A percentile compares a stretch with the other conserved stretches of the same genome.
phyloP scores from a whole-genome alignment of 1,284 basidiomycete species.

The Inonotus hispidus region DNA sequence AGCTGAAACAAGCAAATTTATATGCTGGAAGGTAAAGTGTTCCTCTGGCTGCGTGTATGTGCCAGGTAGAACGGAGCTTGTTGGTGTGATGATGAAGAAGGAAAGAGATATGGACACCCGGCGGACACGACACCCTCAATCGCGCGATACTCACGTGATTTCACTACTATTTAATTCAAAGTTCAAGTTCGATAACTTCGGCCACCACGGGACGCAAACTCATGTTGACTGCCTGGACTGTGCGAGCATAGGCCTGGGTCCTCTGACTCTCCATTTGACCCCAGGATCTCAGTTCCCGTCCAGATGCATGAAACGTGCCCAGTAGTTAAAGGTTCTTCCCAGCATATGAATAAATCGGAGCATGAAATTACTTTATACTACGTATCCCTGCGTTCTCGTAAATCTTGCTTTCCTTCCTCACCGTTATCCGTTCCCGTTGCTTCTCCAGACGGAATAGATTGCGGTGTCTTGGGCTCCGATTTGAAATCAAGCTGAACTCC shows the following conservation, averaged over 20 bases:
- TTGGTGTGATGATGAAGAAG: background rate
- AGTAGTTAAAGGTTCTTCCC: background rate
- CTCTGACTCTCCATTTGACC: background rate
- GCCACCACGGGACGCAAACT: background rate
- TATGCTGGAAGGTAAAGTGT: background rate
- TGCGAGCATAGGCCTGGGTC: background rate
- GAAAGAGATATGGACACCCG: background rate
- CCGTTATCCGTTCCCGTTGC: background rate
- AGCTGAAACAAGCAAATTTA: background rate
- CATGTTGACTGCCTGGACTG: background rate
- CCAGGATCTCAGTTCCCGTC: background rate
- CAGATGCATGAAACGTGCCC: background rate
- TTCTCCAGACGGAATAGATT: background rate
- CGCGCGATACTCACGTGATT: background rate
- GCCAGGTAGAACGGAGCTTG: background rate
- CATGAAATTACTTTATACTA: background rate
- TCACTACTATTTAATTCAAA: too few relatives aligned
- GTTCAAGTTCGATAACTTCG: background rate
- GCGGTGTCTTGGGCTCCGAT: background rate
- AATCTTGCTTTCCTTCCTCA: background rate
- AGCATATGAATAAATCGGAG: background rate
- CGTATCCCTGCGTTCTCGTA: background rate
- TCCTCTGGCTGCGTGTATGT: constrained; percentile 4
- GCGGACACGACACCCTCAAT: background rate
- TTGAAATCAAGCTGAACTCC: background rate